Percentiles rank a stretch among this genome's conserved stretches.
Evolutionary conservation across 1,284 basidiomycete genomes (phyloP).

Genomic region (Microbotryum saponariae): DNA sequence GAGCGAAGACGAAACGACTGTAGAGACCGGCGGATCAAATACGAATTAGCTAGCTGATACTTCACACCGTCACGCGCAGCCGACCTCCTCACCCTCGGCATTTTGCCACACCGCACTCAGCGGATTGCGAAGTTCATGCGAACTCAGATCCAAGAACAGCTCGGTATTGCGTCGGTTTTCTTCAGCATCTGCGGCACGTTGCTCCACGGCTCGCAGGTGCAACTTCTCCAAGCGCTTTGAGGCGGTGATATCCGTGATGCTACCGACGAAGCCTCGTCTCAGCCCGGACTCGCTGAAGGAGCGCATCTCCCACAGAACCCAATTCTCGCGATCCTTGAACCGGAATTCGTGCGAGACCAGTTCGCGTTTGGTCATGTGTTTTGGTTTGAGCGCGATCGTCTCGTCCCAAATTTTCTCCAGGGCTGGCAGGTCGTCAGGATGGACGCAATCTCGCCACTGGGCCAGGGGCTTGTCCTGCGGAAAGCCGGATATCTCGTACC

Average conservation of each 20-base stretch:
- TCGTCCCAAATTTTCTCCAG: not conserved
- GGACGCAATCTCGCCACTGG: not conserved
- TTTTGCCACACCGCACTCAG: not conserved
- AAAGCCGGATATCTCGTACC: not conserved
- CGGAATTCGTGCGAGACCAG: constrained; percentile 3
- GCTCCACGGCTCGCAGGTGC: constrained; percentile 7
- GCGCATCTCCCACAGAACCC: constrained; percentile 4
- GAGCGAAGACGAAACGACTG: constrained; percentile 5
- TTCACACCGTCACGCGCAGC: not conserved
- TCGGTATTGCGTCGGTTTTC: constrained; percentile 5
- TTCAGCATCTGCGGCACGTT: constrained; percentile 12
- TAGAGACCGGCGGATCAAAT: constrained; percentile 1
- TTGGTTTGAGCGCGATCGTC: not conserved
- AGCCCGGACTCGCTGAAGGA: not conserved
- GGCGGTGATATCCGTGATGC: constrained; percentile 5
- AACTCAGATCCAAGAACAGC: constrained; percentile 8
- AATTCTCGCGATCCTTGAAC: not conserved
- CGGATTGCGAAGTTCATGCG: constrained; percentile 13
- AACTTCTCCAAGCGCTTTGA: constrained; percentile 7
- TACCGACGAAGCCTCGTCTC: constrained; percentile 4
- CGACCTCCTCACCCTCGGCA: not conserved
- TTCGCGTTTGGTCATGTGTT: not conserved
- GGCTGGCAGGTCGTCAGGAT: not conserved
- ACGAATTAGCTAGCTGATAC: not conserved
- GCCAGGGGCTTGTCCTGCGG: not conserved